Conservation (phyloP, 139 green algal genomes). For the Coccomyxa sp. region DNA sequence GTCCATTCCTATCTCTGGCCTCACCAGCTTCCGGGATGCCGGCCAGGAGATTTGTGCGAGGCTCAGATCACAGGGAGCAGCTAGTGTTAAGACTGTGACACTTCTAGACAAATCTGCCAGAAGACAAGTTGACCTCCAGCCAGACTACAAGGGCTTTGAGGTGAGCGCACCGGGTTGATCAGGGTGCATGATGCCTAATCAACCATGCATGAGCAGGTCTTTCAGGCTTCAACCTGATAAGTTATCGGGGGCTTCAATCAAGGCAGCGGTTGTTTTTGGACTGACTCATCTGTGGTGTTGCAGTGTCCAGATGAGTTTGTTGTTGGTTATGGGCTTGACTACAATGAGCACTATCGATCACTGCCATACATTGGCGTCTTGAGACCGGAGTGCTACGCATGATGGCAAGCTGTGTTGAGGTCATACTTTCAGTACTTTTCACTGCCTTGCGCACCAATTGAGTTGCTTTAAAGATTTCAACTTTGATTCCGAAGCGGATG, state of each 20-base stretch:
- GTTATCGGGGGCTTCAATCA: background rate
- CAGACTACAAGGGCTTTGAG: conserved; percentile 60
- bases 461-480: background rate
- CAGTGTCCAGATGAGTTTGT: conserved; percentile 86
- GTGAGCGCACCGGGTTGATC: conserved; percentile 18
- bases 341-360: conserved; percentile 65
- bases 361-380: conserved; percentile 82
- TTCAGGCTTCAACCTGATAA: background rate
- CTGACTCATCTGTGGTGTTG: background rate
- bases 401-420: background rate
- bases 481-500: too few species aligned
- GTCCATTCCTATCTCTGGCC: too few species aligned
- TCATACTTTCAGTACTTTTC: background rate
- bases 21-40: background rate
- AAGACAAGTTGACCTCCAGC: conserved; percentile 42
- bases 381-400: conserved; percentile 46
- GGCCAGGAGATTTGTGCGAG: conserved; percentile 21
- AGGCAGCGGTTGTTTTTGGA: background rate
- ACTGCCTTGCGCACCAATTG: background rate
- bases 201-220: background rate
- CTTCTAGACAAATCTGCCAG: conserved; percentile 74
- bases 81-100: conserved; percentile 40
- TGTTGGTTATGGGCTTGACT: conserved; percentile 94
- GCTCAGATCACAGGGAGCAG: conserved; percentile 32
- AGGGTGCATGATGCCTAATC: background rate